A percentile compares a stretch with the other conserved stretches of the same genome.
Conservation (phyloP, 2,329 filamentous ascomycete species). For the Penicillium sp. region DNA sequence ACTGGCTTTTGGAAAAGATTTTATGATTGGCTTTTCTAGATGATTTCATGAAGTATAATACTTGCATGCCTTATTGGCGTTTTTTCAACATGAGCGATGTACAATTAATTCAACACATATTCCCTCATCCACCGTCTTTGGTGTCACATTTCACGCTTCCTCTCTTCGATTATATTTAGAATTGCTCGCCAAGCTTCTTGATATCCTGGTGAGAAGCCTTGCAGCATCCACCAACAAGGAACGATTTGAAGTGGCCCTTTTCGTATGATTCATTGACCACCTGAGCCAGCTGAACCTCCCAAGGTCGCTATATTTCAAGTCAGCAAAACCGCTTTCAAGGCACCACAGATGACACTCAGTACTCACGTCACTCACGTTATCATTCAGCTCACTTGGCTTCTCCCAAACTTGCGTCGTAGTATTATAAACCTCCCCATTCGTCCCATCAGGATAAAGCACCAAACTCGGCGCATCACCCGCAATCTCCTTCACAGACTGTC, state of each 20-base stretch:
- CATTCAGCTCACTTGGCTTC: slow-evolving; percentile 21
- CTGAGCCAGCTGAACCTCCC: slow-evolving; percentile 39
- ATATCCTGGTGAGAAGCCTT: slow-evolving; percentile 45
- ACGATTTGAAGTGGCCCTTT: slow-evolving; percentile 28
- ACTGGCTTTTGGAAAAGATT: slow-evolving; percentile 25
- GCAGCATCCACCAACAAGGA: slow-evolving; percentile 51
- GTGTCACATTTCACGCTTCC: no score
- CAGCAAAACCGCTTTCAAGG: slow-evolving; percentile 7
- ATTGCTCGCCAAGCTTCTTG: slow-evolving; percentile 27
- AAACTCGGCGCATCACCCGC: slow-evolving; percentile 47
- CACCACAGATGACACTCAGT: neutral
- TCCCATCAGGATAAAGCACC: slow-evolving; percentile 69
- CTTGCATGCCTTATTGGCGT: slow-evolving; percentile 13
- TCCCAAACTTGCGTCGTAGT: slow-evolving; percentile 63
- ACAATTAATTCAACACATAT: neutral
- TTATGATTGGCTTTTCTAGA: neutral
- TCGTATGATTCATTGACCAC: slow-evolving; percentile 34
- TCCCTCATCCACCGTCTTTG: neutral
- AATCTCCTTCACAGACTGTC: slow-evolving; percentile 6
- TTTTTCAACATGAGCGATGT: slow-evolving; percentile 14
- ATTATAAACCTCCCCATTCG: slow-evolving; percentile 68
- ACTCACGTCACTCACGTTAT: slow-evolving; percentile 21
- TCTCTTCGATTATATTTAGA: no score
- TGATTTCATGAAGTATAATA: slow-evolving; percentile 16
- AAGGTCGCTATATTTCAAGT: slow-evolving; percentile 26